Evolutionary conservation across 2,329 filamentous ascomycete species (phyloP).

Genomic region (Apiospora arundinis): DNA sequence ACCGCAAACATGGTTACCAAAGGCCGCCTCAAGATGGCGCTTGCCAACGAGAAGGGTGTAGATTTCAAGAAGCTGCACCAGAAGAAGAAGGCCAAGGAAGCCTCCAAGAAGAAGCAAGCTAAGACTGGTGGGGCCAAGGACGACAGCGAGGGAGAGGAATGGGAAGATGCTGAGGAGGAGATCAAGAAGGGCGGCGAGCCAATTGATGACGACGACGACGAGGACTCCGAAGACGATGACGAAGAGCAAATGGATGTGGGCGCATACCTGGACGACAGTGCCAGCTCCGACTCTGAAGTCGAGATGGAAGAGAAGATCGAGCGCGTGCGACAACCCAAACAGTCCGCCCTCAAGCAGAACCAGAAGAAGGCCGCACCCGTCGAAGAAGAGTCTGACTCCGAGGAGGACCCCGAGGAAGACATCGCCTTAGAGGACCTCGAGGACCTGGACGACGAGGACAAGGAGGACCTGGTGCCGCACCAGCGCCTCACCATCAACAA

Average conservation of each 20-base stretch:
- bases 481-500: constrained; percentile 98
- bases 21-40: constrained; percentile 49
- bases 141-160: constrained; percentile 34
- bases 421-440: constrained; percentile 89
- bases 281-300: constrained; percentile 71
- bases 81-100: constrained; percentile 26
- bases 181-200: constrained; percentile 30
- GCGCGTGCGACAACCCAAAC: constrained; percentile 58
- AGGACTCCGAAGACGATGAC: constrained; percentile 28
- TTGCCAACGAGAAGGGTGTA: constrained; percentile 44
- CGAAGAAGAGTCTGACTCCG: constrained; percentile 63
- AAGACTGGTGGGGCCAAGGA: constrained; percentile 30
- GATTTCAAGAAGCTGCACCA: constrained; percentile 42
- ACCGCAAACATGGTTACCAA: constrained; percentile 36
- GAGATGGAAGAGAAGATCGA: constrained; percentile 81
- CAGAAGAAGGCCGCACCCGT: constrained; percentile 47
- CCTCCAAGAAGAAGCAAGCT: constrained; percentile 37
- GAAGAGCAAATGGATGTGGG: constrained; percentile 55
- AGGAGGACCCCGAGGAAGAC: constrained; percentile 81
- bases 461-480: constrained; percentile 86
- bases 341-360: constrained; percentile 39
- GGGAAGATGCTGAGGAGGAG: constrained; percentile 31
- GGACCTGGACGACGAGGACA: constrained; percentile 78
- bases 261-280: constrained; percentile 63
- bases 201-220: constrained; percentile 36